A percentile compares a stretch with the other conserved stretches of the same genome.
These are phyloP conservation scores for Nigrograna mackinnonii DNA, from an alignment of 2,329 filamentous ascomycete genomes.

Conservation along the genomic window DNA sequence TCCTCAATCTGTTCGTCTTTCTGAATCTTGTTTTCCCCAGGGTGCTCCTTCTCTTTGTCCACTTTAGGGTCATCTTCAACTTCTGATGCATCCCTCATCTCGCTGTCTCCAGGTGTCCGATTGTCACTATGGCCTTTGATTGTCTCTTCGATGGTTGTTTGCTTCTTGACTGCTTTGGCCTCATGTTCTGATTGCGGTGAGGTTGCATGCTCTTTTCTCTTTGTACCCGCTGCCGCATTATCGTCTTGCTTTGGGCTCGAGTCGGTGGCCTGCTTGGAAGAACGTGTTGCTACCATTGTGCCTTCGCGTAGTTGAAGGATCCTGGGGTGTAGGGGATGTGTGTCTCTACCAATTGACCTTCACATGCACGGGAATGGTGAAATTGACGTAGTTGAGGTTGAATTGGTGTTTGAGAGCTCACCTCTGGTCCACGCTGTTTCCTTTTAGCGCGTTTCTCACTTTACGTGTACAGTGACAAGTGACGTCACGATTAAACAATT, in stretches of 20 bases:
- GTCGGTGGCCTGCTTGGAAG: constrained; percentile 18
- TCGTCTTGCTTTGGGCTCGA: constrained; percentile 25
- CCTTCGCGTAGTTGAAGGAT: too few relatives aligned
- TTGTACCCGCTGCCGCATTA: constrained; percentile 38
- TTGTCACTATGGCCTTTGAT: constrained; percentile 44
- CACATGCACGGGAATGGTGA: too few relatives aligned
- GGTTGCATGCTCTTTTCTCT: constrained; percentile 41
- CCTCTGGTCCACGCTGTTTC: neutral
- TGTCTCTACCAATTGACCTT: too few relatives aligned
- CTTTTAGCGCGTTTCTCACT: constrained; percentile 5
- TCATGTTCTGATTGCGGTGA: constrained; percentile 46
- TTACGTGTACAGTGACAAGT: constrained; percentile 1
- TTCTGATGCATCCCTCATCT: constrained; percentile 27
- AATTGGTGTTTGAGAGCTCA: neutral
- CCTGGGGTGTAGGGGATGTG: too few relatives aligned
- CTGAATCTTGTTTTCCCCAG: too few relatives aligned
- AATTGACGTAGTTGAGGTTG: neutral
- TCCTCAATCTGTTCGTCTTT: neutral
- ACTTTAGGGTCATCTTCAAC: constrained; percentile 21
- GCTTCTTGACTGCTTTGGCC: constrained; percentile 48
- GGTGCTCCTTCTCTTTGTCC: neutral
- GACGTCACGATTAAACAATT: constrained; percentile 9
- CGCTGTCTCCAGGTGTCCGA: constrained; percentile 16
- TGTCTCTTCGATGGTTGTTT: constrained; percentile 59
- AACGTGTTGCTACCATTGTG: constrained; percentile 32